phyloP scores from a whole-genome alignment of 441 rosid genomes.

The Gossypium gossypioides region DNA sequence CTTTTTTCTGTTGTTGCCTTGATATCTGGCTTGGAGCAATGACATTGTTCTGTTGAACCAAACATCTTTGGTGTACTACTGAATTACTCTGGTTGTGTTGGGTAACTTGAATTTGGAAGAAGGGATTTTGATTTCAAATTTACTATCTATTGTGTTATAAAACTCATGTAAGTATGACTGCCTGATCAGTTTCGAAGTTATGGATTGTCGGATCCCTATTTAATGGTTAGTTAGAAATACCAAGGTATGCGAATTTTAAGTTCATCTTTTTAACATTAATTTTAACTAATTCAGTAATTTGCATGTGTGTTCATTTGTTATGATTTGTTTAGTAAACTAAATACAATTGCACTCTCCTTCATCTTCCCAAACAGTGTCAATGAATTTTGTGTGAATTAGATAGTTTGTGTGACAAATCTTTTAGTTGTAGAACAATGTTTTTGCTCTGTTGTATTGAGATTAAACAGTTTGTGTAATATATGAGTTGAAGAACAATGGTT shows the following conservation, averaged over 20 bases:
- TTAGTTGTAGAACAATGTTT: slow-evolving; percentile 3
- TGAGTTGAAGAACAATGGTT: slow-evolving; percentile 8
- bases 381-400: background rate
- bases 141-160: background rate
- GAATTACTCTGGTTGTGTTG: background rate
- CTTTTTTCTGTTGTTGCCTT: background rate
- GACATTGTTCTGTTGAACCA: background rate
- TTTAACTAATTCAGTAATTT: background rate
- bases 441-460: background rate
- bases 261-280: background rate
- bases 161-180: background rate
- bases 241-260: background rate
- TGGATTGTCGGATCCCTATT: background rate
- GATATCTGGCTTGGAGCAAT: background rate
- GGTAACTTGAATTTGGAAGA: background rate
- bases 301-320: background rate
- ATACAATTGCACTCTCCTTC: background rate
- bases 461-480: too few relatives aligned
- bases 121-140: background rate
- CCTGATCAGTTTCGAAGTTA: background rate
- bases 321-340: background rate
- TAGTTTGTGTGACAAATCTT: background rate
- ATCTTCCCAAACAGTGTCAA: background rate
- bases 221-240: background rate
- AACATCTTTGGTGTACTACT: background rate